Base-by-base conservation (phyloP, 257 asterid genomes). In the Voacanga thouarsii region DNA sequence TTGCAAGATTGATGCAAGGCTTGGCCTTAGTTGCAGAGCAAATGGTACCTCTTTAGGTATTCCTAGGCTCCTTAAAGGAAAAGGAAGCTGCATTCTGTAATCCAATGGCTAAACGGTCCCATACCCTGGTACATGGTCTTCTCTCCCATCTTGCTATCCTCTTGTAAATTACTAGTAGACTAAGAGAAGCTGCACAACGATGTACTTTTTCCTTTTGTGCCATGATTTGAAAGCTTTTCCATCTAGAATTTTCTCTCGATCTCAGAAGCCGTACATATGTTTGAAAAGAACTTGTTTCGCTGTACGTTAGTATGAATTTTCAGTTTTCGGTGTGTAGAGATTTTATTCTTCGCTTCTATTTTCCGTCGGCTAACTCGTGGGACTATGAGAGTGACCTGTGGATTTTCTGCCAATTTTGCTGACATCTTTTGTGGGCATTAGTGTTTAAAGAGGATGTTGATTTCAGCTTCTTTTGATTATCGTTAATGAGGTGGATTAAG, bases 1-100 rank as follows among this genome's bases (percentile, higher is more conserved):
- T 93, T n/a, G 93, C 85, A 0, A 79, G 97, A 47, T 72, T 91
- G 63, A 90, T 93, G 93, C 89, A 87, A 77, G 97, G 96, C 5
- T 76, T 93, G 84, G 96, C 97, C 70, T 89, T 92, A 4, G 97
- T 93, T 66, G 92, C 96, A 0, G 91, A 87, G 70, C 97, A 86
- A 78, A 87, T 86, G 86, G 24, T 71, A 74, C 80, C 81, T 47
- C 60, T 72, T 45, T 75, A 83, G 61, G 28, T n/a, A 24, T 21
- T 33, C 15, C 16, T 21, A 5, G 18, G 41, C 65, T 64, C 44
- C 23, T 28, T 33, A 21, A 65, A 51, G 19, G 51, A 47, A 61
- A 59, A 28, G 10, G n/a, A 75, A 12, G 67, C 43, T 39, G 57
- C 51, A 69, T 47, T 51, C n/a, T 61, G 37, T 11, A 60, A 21